A percentile compares a stretch with the other conserved stretches of the same genome.
Evolutionary conservation across 2,329 filamentous ascomycete species (phyloP).

Genomic region (Trichothecium sympodiale): DNA sequence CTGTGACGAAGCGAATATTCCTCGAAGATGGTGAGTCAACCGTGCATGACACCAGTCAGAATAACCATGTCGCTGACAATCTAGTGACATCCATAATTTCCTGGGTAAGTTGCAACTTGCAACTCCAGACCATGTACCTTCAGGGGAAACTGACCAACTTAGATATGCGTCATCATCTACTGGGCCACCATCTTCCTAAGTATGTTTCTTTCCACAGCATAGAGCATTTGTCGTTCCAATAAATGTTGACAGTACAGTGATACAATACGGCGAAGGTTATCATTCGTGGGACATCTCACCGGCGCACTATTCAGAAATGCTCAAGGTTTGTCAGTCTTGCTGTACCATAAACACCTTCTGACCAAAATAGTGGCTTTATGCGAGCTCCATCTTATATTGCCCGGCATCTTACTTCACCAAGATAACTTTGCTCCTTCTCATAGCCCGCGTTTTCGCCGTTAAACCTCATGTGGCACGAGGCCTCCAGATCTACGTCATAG

Average conservation of each 20-base stretch:
- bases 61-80: not conserved
- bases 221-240: too few relatives aligned
- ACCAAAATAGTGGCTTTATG: constrained; percentile 12
- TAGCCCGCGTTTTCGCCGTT: constrained; percentile 15
- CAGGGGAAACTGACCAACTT: too few relatives aligned
- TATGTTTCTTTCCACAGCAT: too few relatives aligned
- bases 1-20: not conserved
- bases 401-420: constrained; percentile 16
- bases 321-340: constrained; percentile 4
- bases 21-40: not conserved
- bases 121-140: too few relatives aligned
- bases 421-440: constrained; percentile 15
- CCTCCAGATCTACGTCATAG: constrained; percentile 14
- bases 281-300: constrained; percentile 12
- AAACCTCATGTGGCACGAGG: constrained; percentile 10
- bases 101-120: too few relatives aligned
- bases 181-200: not conserved
- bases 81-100: too few relatives aligned
- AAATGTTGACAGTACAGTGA: too few relatives aligned
- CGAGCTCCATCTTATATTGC: constrained; percentile 14
- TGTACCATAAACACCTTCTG: not conserved
- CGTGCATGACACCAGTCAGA: not conserved
- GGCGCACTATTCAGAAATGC: constrained; percentile 7
- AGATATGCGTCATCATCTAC: not conserved
- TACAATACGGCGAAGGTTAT: constrained; percentile 11